Base-by-base conservation (phyloP, 176 grass and related monocot species). In the Aegilops umbellulata region DNA sequence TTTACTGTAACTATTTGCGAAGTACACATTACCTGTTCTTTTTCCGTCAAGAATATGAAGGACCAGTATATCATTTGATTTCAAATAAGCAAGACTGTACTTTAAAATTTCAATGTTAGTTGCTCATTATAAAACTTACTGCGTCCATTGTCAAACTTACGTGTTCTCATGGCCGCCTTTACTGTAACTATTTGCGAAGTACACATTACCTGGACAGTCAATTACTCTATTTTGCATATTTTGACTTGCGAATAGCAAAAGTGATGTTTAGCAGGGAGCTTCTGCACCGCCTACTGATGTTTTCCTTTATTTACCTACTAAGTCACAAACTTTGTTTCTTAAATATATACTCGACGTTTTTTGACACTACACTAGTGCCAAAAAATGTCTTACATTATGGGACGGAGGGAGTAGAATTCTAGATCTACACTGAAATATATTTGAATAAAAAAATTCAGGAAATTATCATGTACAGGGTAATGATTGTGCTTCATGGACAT, bases 401-500 rank as follows among this genome's bases (percentile, higher is more conserved):
- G 3, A 42, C 10, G 41, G 10, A 12, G 41, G 41, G 41, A 42
- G 63, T 47, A 44, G 42, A 72, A 72, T 44, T 73, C 25, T 60
- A 78, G 22, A 83, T 60, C 16, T 79, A 51, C 49, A 47, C 3
- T 16, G 25, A 77, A 78, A 13, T 57, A 38, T 19, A 39, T 74
- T 35, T 32, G n/a, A 74, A 87, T 57, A 65, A 8, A n/a, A 55
- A 3, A 26, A 74, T 22, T 75, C 60, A 82, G 22, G 6, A 44
- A 88, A 83, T 61, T 78, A 49, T 69, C 64, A 79, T 26, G 8
- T 70, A 26, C 36, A 62, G 25, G 23, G 31, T 51, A 65, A 29
- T 57, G 63, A 60, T 63, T 76, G 60, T 89, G 67, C 78, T 82
- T 41, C 53, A 79, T 79, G 76, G 62, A 24, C 47, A 42, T 74